A percentile compares a stretch with the other conserved stretches of the same genome.
Evolutionary conservation across 352 stramenopile genomes (phyloP).

Genomic region (Pythium phragmitis): DNA sequence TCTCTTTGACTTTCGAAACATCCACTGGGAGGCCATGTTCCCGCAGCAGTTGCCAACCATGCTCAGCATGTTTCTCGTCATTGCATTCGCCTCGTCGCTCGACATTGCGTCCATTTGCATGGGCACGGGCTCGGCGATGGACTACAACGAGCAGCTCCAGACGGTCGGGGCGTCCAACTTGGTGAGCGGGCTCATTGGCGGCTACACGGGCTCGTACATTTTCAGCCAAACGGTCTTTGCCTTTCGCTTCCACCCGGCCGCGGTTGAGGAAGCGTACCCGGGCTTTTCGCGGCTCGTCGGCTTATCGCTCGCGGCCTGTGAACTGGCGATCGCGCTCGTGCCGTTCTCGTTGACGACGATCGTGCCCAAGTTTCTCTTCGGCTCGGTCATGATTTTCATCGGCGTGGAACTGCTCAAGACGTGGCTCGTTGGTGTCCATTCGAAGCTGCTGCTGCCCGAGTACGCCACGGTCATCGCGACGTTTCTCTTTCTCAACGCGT

Average conservation of each 20-base stretch:
- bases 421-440: slow-evolving; percentile 59
- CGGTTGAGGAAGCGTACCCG: slow-evolving; percentile 35
- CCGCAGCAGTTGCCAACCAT: slow-evolving; percentile 62
- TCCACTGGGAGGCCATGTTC: slow-evolving; percentile 81
- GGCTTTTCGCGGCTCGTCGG: slow-evolving; percentile 66
- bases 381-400: slow-evolving; percentile 96
- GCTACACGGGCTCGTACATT: slow-evolving; percentile 91
- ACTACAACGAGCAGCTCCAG: slow-evolving; percentile 94
- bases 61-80: slow-evolving; percentile 94
- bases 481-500: slow-evolving; percentile 89
- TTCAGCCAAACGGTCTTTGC: slow-evolving; percentile 94
- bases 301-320: slow-evolving; percentile 49
- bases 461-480: slow-evolving; percentile 91
- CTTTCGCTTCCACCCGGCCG: slow-evolving; percentile 53
- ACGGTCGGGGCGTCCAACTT: slow-evolving; percentile 94
- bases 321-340: slow-evolving; percentile 62
- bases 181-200: slow-evolving; percentile 81
- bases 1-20: slow-evolving; percentile 68
- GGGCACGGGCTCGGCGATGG: slow-evolving; percentile 89
- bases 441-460: slow-evolving; percentile 72
- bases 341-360: slow-evolving; percentile 91
- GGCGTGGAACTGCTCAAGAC: slow-evolving; percentile 92
- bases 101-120: slow-evolving; percentile 96
- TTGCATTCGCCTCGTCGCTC: slow-evolving; percentile 92
- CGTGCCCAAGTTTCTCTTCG: slow-evolving; percentile 97